Base-by-base conservation (phyloP, 129 eudicot genomes). In the Flaveria brownii region DNA sequence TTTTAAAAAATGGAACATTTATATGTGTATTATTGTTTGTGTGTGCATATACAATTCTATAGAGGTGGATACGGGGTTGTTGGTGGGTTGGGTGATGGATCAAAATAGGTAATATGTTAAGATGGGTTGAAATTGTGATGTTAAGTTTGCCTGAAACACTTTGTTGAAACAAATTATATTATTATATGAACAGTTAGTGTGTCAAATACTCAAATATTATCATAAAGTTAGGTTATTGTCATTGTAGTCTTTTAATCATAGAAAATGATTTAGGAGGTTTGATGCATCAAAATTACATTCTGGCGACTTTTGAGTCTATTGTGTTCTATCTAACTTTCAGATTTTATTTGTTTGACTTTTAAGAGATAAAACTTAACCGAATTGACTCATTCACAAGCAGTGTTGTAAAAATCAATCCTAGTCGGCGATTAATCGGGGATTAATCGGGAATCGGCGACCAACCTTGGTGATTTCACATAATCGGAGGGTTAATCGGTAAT, bases 231-330 rank as follows among this genome's bases (percentile, higher is more conserved):
- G 39, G 25, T 4, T 59, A 36, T 36, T 36, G 41, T 36, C 10
- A 59, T 23, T 61, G 42, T 26, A 26, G 28, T 25, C 23, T 11
- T 25, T 60, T 6, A 11, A 2, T 36, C 41, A 5, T 5, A 36
- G 64, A 60, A 61, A 26, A 61, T 3, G 41, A 61, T 61, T 16
- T 25, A 61, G 67, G 42, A 61, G 67, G 41, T 61, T 61, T 5
- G 39, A 25, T 61, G 68, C 68, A 26, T 61, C 13, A 61, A 61
- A 28, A 61, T 61, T 61, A 26, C 68, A 61, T 30, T 26, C 3
- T 61, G 68, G 43, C 4, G 42, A 61, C 43, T 26, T 26, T 61
- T 17, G 10, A 5, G 43, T 9, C 28, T 41, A 25, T 60, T 26
- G 3, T 2, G 9, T 59, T 26, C 11, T 22, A 60, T 15, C 43